These are phyloP conservation scores for Xanthoconium purpureum DNA, from an alignment of 768 basidiomycete genomes.

Conservation along the genomic window DNA sequence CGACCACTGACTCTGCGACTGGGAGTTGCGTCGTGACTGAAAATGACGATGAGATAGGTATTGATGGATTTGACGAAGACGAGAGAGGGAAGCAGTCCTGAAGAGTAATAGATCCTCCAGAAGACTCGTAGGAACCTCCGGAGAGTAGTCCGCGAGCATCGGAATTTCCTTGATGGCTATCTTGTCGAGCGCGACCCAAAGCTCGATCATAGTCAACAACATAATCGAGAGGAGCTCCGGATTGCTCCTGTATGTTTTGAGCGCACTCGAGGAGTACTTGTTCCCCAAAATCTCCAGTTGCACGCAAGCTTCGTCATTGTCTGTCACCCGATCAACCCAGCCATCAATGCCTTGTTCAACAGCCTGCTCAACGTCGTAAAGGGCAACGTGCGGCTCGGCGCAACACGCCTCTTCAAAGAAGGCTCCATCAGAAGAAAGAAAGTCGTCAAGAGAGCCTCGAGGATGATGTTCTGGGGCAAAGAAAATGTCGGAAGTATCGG, in stretches of 20 bases:
- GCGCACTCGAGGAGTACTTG: conserved; percentile 30
- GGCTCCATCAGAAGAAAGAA: conserved; percentile 8
- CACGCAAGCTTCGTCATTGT: conserved; percentile 12
- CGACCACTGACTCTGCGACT: too few species aligned
- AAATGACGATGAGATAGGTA: conserved; percentile 35
- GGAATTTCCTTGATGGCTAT: conserved; percentile 19
- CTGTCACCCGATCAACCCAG: conserved; percentile 30
- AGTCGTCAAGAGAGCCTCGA: conserved; percentile 17
- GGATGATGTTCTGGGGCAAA: conserved; percentile 5
- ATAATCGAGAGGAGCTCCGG: conserved; percentile 43
- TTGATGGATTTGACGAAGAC: conserved; percentile 23
- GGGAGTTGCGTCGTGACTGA: neutral
- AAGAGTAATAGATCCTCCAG: conserved; percentile 30
- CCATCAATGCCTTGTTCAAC: conserved; percentile 31
- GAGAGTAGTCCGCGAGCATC: conserved; percentile 31
- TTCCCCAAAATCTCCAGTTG: conserved; percentile 23
- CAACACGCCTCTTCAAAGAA: conserved; percentile 10
- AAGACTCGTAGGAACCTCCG: conserved; percentile 29
- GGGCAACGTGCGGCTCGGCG: conserved; percentile 13
- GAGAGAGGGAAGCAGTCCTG: conserved; percentile 25
- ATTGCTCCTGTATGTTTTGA: conserved; percentile 27
- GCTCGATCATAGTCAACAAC: conserved; percentile 38
- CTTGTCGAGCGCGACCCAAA: conserved; percentile 38
- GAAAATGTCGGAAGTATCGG: neutral
- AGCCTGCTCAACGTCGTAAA: conserved; percentile 39